Conservation (phyloP, 768 basidiomycete genomes). For the Collybia nuda region DNA sequence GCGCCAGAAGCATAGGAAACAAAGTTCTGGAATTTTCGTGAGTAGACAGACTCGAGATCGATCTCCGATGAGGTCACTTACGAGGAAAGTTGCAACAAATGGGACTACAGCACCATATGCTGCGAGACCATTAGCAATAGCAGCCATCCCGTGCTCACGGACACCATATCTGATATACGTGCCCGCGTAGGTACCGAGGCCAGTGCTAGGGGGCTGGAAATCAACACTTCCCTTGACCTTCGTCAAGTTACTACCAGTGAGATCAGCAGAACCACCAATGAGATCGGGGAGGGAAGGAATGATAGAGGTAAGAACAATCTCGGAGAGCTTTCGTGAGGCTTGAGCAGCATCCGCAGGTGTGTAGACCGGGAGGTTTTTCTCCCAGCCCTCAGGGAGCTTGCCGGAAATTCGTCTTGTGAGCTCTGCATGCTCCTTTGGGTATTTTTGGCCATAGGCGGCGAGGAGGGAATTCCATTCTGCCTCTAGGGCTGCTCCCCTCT, state of each 20-base stretch:
- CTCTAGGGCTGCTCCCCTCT: slow-evolving; percentile 75
- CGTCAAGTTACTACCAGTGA: slow-evolving; percentile 92
- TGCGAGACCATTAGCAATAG: slow-evolving; percentile 86
- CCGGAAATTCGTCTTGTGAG: slow-evolving; percentile 83
- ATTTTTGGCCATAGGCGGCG: slow-evolving; percentile 68
- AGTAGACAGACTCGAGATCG: background rate
- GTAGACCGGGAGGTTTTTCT: slow-evolving; percentile 82
- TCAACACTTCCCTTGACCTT: slow-evolving; percentile 82
- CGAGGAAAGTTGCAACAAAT: slow-evolving; percentile 90
- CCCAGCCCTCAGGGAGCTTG: slow-evolving; percentile 84
- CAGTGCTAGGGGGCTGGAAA: slow-evolving; percentile 89
- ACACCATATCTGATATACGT: slow-evolving; percentile 96
- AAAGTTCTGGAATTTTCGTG: slow-evolving; percentile 63
- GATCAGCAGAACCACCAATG: slow-evolving; percentile 85
- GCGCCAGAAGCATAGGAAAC: slow-evolving; percentile 94
- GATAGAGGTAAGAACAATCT: slow-evolving; percentile 80
- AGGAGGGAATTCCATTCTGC: slow-evolving; percentile 72
- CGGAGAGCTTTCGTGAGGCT: slow-evolving; percentile 91
- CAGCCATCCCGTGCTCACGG: slow-evolving; percentile 96
- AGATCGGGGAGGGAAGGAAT: slow-evolving; percentile 80
- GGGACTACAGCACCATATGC: slow-evolving; percentile 93
- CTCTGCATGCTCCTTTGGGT: slow-evolving; percentile 84
- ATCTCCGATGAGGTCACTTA: slow-evolving; percentile 26
- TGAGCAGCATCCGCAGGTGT: slow-evolving; percentile 80
- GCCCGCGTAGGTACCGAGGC: slow-evolving; percentile 80